A percentile compares a stretch with the other conserved stretches of the same genome.
phyloP scores from a whole-genome alignment of 2,329 filamentous ascomycete species.

The Whalleya microplaca region DNA sequence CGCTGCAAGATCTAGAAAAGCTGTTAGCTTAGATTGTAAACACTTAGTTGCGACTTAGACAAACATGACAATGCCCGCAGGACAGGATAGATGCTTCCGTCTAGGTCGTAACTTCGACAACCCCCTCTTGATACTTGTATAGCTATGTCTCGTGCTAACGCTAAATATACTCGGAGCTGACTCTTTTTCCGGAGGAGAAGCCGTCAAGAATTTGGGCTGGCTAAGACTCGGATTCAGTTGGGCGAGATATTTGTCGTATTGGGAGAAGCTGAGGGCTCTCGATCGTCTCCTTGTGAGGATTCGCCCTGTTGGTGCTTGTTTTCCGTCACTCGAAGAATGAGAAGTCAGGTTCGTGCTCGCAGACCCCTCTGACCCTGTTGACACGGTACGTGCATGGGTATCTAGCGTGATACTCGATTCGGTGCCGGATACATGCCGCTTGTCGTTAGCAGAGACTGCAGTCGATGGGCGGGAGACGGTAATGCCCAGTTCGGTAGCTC shows the following conservation, averaged over 20 bases:
- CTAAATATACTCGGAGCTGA: conserved; percentile 48
- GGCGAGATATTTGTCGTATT: conserved; percentile 56
- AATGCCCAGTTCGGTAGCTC: conserved; percentile 43
- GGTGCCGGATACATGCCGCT: conserved; percentile 43
- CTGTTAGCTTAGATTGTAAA: conserved; percentile 4
- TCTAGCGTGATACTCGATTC: conserved; percentile 48
- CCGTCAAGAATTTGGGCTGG: conserved; percentile 46
- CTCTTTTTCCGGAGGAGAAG: conserved; percentile 35
- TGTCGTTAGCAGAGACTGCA: conserved; percentile 34
- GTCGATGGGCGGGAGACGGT: conserved; percentile 33
- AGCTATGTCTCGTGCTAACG: conserved; percentile 48
- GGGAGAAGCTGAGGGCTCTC: conserved; percentile 50
- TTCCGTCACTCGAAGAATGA: conserved; percentile 45
- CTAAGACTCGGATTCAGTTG: conserved; percentile 48
- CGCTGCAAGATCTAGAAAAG: conserved; percentile 55
- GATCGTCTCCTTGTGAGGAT: conserved; percentile 38
- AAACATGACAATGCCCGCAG: conserved; percentile 36
- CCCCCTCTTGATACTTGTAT: conserved; percentile 50
- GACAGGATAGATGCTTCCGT: conserved; percentile 41
- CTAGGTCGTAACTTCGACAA: conserved; percentile 48
- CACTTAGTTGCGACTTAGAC: conserved; percentile 13
- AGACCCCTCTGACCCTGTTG: conserved; percentile 46
- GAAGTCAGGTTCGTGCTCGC: conserved; percentile 47
- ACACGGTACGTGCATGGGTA: conserved; percentile 49
- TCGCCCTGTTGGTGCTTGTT: conserved; percentile 28